These are phyloP conservation scores for Phaeotremella skinneri DNA, from an alignment of 768 basidiomycete genomes.

Conservation along the genomic window DNA sequence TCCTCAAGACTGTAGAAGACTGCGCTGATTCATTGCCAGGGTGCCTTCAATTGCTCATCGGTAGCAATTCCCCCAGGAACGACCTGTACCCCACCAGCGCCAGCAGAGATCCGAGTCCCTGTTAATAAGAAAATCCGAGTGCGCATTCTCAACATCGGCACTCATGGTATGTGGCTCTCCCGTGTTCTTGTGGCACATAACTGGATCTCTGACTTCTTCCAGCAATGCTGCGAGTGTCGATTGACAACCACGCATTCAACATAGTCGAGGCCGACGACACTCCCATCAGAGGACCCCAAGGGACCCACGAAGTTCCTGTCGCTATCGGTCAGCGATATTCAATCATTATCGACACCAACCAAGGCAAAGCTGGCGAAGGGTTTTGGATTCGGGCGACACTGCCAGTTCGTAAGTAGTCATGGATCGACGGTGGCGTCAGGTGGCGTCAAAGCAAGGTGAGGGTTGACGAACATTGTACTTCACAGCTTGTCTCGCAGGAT, in stretches of 20 bases:
- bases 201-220: background rate
- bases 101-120: conserved; percentile 20
- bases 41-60: conserved; percentile 18
- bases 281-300: conserved; percentile 7
- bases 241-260: conserved; percentile 24
- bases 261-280: conserved; percentile 36
- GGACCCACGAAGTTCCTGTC: conserved; percentile 28
- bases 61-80: background rate
- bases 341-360: conserved; percentile 28
- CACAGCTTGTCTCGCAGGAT: conserved; percentile 10
- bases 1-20: background rate
- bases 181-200: no score
- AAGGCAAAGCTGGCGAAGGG: conserved; percentile 24
- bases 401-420: conserved; percentile 11
- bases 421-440: background rate
- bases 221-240: conserved; percentile 21
- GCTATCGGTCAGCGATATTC: conserved; percentile 34
- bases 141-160: conserved; percentile 25
- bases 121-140: conserved; percentile 21
- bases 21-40: background rate
- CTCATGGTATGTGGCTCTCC: conserved; percentile 24
- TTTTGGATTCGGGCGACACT: conserved; percentile 20
- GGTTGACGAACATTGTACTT: no score
- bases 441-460: no score
- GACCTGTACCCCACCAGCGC: conserved; percentile 13